Evolutionary conservation across 2,329 filamentous ascomycete species (phyloP).

Genomic region (Amylocarpus encephaloides): DNA sequence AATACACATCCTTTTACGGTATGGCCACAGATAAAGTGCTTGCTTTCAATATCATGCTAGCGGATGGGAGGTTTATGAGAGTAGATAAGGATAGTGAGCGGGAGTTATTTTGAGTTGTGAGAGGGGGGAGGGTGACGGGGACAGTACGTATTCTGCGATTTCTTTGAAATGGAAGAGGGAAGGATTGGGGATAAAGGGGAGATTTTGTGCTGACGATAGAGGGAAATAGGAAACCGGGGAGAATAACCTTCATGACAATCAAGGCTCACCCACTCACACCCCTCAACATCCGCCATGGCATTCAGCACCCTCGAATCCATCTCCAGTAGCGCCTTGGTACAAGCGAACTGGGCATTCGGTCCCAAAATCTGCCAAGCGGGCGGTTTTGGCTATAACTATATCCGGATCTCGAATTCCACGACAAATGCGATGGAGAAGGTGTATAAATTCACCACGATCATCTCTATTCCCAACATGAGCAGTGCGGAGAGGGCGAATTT

Average conservation of each 20-base stretch:
- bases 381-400: slow-evolving; percentile 22
- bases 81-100: slow-evolving; percentile 26
- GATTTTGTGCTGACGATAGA: background rate
- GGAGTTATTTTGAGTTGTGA: background rate
- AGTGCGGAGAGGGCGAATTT: background rate
- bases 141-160: background rate
- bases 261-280: slow-evolving; percentile 41
- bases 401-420: background rate
- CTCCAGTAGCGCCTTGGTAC: slow-evolving; percentile 35
- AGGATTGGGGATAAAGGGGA: too few relatives aligned
- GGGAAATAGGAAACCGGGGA: slow-evolving; percentile 27
- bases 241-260: slow-evolving; percentile 41
- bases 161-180: background rate
- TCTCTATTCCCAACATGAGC: slow-evolving; percentile 10
- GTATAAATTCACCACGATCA: slow-evolving; percentile 15
- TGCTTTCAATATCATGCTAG: slow-evolving; percentile 12
- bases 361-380: slow-evolving; percentile 32
- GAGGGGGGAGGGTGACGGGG: background rate
- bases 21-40: slow-evolving; percentile 16
- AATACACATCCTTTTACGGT: slow-evolving; percentile 8
- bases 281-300: slow-evolving; percentile 28
- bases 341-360: slow-evolving; percentile 41
- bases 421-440: background rate
- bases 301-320: slow-evolving; percentile 34
- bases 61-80: slow-evolving; percentile 11